A percentile compares a stretch with the other conserved stretches of the same genome.
Evolutionary conservation across 352 stramenopile species (phyloP).

Genomic region (Phytophthora cryptogea): DNA sequence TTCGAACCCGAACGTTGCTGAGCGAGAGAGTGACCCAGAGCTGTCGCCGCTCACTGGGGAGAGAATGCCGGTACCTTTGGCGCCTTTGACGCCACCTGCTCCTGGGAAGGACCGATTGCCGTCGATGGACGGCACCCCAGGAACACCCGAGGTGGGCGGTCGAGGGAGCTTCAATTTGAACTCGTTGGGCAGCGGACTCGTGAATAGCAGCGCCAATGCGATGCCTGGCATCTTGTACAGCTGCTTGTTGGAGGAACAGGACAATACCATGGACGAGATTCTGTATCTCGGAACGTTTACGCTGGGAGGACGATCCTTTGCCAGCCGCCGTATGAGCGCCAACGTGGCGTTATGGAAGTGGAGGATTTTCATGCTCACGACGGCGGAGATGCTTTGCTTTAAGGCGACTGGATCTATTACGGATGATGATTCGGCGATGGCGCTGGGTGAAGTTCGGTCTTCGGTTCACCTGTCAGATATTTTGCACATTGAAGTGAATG

Average conservation of each 20-base stretch:
- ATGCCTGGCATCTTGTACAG: conserved; percentile 76
- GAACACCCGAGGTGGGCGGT: conserved; percentile 12
- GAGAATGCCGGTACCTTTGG: conserved; percentile 13
- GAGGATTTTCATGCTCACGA: conserved; percentile 77
- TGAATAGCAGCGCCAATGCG: conserved; percentile 16
- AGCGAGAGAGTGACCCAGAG: conserved; percentile 39
- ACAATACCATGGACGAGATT: conserved; percentile 80
- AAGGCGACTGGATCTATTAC: conserved; percentile 51
- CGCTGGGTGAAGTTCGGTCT: conserved; percentile 68
- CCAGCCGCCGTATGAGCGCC: conserved; percentile 68
- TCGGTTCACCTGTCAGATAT: conserved; percentile 81
- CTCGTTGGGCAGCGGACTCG: conserved; percentile 22
- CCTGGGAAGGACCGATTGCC: conserved; percentile 11
- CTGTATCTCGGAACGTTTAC: conserved; percentile 80
- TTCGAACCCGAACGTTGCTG: conserved; percentile 22
- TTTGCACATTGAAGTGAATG: conserved; percentile 75
- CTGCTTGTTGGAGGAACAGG: conserved; percentile 74
- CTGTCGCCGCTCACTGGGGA: conserved; percentile 34
- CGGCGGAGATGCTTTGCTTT: conserved; percentile 78
- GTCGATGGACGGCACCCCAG: conserved; percentile 8
- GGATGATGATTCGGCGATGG: conserved; percentile 35
- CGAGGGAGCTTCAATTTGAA: conserved; percentile 38
- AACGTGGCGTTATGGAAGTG: conserved; percentile 84
- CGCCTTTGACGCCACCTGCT: conserved; percentile 18
- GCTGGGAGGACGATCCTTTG: conserved; percentile 72